These are phyloP conservation scores for Gossypium schwendimanii DNA, from an alignment of 441 rosid species.

Conservation along the genomic window DNA sequence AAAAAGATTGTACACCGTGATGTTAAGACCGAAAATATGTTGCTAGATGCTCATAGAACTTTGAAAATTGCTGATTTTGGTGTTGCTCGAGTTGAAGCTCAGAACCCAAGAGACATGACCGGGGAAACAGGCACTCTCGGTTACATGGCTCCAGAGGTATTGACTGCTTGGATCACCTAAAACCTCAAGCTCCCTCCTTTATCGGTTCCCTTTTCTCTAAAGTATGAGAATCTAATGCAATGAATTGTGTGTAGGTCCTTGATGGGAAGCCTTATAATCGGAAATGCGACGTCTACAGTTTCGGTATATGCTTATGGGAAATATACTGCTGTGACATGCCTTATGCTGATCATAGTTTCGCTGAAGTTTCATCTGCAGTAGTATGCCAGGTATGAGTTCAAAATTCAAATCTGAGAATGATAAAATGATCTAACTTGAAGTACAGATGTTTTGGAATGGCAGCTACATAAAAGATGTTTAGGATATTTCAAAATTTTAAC, in stretches of 20 bases:
- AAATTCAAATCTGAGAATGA: not conserved
- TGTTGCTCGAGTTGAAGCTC: conserved; percentile 72
- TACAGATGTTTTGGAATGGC: not conserved
- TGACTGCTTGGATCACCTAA: not conserved
- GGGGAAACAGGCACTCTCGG: conserved; percentile 82
- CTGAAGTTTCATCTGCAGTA: conserved; percentile 59
- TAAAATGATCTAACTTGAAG: not conserved
- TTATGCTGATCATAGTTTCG: conserved; percentile 50
- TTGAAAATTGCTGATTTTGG: conserved; percentile 63
- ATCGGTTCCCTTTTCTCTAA: not conserved
- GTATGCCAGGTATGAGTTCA: conserved; percentile 40
- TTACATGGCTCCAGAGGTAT: conserved; percentile 78
- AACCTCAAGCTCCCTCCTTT: not conserved
- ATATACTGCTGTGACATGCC: conserved; percentile 74
- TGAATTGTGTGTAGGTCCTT: conserved; percentile 39
- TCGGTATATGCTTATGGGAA: conserved; percentile 70
- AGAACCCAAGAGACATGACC: conserved; percentile 65
- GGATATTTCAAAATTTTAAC: not conserved
- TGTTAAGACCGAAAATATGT: conserved; percentile 71
- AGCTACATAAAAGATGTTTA: not conserved
- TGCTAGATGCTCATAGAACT: conserved; percentile 41
- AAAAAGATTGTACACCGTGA: conserved; percentile 62
- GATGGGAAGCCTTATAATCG: conserved; percentile 67
- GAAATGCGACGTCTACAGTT: conserved; percentile 67
- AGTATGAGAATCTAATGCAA: conserved; percentile 11